These are phyloP conservation scores for Phytophthora europaea DNA, from an alignment of 352 stramenopile species.

Conservation along the genomic window DNA sequence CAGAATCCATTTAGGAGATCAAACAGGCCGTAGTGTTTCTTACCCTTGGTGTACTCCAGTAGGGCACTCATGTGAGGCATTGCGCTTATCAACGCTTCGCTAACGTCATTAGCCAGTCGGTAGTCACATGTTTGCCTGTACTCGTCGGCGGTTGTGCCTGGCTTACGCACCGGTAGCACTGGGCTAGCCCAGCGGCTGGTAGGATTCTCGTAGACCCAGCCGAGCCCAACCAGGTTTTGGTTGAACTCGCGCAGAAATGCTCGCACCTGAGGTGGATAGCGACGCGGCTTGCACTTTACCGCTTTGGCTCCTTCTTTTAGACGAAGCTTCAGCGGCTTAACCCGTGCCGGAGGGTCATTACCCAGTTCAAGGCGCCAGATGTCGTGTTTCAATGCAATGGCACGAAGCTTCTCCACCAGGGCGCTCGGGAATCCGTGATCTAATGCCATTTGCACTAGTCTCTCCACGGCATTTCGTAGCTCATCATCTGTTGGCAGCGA, in stretches of 20 bases:
- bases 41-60: background rate
- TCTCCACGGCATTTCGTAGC: background rate
- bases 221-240: constrained; percentile 5
- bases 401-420: background rate
- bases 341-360: background rate
- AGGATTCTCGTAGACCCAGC: background rate
- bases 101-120: background rate
- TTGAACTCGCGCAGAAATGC: constrained; percentile 12
- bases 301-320: background rate
- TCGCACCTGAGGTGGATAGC: constrained; percentile 8
- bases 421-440: background rate
- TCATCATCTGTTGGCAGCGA: background rate
- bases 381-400: background rate
- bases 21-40: constrained; percentile 1
- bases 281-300: constrained; percentile 1
- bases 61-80: background rate
- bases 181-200: background rate
- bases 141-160: background rate
- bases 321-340: background rate
- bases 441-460: background rate
- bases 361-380: constrained; percentile 6
- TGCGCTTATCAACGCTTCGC: background rate
- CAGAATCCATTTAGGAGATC: constrained; percentile 9
- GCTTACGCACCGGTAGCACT: background rate
- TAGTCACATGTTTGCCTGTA: constrained; percentile 3